Base-by-base conservation (phyloP, 2,329 filamentous ascomycete species). In the Fusarium luffae region DNA sequence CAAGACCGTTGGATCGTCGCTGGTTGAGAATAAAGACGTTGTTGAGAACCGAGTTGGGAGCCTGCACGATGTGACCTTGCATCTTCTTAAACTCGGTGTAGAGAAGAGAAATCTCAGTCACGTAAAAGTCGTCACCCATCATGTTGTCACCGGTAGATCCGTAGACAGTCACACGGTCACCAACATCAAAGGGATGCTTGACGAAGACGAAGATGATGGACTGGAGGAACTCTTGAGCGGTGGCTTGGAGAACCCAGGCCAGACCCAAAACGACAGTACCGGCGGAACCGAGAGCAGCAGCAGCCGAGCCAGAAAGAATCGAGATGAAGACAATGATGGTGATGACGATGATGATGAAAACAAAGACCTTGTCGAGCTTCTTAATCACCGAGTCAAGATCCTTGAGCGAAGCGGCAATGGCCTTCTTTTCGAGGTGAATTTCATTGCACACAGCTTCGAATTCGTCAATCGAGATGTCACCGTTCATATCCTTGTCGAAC, bases 51-150 rank as follows among this genome's bases (percentile, higher is more conserved):
- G 92, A 97, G 85, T 98, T 98, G 13, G 95, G 95, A 1, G 95
- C 95, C 79, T 98, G 95, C 1, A 98, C 95, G 25, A 98, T 91
- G 74, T 98, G 94, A 3, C 95, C 95, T 79, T 98, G 92, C 92
- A 98, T 95, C 84, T 98, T 98, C 85, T 98, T 98, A 84, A 98
- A 98, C 76, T 98, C 95, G 16, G 95, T 98, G 78, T 96, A 98
- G 18, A 98, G 86, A 2, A 98, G 85, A 3, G 93, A 92, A 58
- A 98, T 97, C 76, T 97, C 93, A 57, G 97, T 97, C 56, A 98
- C 94, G 71, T 97, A 98, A 80, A 97, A 98, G 75, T 98, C 95
- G 74, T 98, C 95, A 47, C 94, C 94, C 37, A 86, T 88, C 76
- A 93, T 86, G 18, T 86, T 78, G n/a, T 90, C 86, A 65, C 95